Evolutionary conservation across 2,329 filamentous ascomycete species (phyloP).

Genomic region (Colletotrichum camelliae): DNA sequence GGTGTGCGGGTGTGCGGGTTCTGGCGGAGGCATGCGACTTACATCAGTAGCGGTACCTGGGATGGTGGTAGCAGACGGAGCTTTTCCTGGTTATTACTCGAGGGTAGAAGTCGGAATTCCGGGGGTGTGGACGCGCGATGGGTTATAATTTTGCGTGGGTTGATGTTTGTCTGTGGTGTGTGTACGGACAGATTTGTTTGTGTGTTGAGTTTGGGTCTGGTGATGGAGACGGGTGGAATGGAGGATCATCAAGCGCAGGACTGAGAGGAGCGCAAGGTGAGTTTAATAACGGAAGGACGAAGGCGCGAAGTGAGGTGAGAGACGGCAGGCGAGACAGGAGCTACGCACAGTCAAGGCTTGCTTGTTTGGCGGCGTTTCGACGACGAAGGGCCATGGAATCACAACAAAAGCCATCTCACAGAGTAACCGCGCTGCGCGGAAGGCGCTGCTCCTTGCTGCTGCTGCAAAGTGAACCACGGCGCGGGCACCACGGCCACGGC

Average conservation of each 20-base stretch:
- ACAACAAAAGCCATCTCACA: conserved; percentile 3
- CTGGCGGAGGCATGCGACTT: conserved; percentile 17
- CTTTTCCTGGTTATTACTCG: conserved; percentile 13
- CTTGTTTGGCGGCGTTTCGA: neutral
- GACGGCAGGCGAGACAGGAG: neutral
- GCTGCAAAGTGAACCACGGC: neutral
- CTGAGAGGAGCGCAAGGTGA: neutral
- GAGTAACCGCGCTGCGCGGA: conserved; percentile 1
- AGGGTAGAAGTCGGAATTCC: neutral
- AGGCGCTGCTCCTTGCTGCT: neutral
- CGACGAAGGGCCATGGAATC: neutral
- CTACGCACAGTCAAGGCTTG: neutral
- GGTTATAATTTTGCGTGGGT: neutral
- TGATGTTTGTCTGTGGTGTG: neutral
- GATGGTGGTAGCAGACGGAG: neutral
- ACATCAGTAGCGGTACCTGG: conserved; percentile 11
- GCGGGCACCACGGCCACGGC: conserved; percentile 9
- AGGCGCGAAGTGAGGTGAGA: neutral
- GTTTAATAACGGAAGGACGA: neutral
- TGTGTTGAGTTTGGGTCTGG: neutral
- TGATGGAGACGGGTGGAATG: neutral
- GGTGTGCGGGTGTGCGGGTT: conserved; percentile 7
- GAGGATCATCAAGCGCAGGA: neutral
- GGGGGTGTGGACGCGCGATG: neutral
- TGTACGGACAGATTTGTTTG: neutral